Conservation (phyloP, 495 filamentous ascomycete species). For the Penicillium maclennaniae region DNA sequence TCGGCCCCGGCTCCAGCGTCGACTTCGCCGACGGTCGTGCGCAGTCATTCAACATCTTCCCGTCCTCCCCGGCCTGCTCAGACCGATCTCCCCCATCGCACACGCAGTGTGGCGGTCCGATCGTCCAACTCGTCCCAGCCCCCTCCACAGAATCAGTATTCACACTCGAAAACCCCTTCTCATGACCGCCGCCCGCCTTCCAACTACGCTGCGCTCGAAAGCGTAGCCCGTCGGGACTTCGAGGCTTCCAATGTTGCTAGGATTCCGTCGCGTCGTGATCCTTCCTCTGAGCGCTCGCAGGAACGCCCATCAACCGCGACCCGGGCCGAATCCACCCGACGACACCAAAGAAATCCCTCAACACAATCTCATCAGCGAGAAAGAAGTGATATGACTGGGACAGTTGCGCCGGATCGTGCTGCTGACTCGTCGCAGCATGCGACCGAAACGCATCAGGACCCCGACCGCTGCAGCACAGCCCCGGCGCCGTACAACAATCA, state of each 20-base stretch:
- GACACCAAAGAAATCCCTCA: conserved; percentile 45
- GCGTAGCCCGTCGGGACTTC: conserved; percentile 54
- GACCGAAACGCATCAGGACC: conserved; percentile 29
- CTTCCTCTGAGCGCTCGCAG: conserved; percentile 49
- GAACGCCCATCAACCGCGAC: conserved; percentile 45
- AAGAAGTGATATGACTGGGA: conserved; percentile 51
- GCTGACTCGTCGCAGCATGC: conserved; percentile 43
- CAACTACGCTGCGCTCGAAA: conserved; percentile 50
- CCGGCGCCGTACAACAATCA: conserved; percentile 76
- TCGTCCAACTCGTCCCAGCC: conserved; percentile 38
- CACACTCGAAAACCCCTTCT: conserved; percentile 49
- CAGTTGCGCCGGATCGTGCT: conserved; percentile 34
- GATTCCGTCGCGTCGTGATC: conserved; percentile 49
- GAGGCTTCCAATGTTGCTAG: conserved; percentile 52
- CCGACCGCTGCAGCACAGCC: conserved; percentile 43
- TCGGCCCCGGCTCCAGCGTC: conserved; percentile 46
- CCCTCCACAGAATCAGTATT: conserved; percentile 32
- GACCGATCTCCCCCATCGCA: conserved; percentile 53
- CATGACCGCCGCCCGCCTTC: conserved; percentile 48
- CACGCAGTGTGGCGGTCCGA: conserved; percentile 51
- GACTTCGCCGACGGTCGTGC: conserved; percentile 45
- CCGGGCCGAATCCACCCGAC: conserved; percentile 47
- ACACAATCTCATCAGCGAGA: conserved; percentile 45
- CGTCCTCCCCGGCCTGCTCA: conserved; percentile 43
- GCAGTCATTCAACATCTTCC: conserved; percentile 54